Base-by-base conservation (phyloP, 805 yeast genomes). In the Ogataea sp. region DNA sequence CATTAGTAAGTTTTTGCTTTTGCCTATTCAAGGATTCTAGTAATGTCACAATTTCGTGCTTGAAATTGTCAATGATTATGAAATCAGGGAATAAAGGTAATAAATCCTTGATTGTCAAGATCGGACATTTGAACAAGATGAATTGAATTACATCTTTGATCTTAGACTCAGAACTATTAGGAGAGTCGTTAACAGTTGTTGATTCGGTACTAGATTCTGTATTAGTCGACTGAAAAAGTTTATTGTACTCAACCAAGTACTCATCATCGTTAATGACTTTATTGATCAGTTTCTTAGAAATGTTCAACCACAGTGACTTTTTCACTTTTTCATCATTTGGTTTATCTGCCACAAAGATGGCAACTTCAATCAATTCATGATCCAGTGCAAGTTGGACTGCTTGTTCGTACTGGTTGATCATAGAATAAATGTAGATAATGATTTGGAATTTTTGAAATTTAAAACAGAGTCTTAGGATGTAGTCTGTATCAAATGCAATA, bases 1-100 rank as follows among this genome's bases (percentile, higher is more conserved):
- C 95, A 16, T 66, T 54, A 2, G 87, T 76, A 27, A 88, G 64
- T 38, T 74, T 72, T 34, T 70, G 71, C 59, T 93, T 83, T 31
- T 71, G 71, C 20, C 67, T 57, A 36, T 88, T 86, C 52, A 86
- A 82, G 23, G 68, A 69, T 52, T 86, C 89, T 45, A 93, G 63
- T n/a, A 90, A 81, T 35, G 69, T 67, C 25, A 89, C 85, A 32
- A 93, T 75, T 48, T 88, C 95, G 35, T 83, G 84, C 47, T 87
- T 86, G 51, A 93, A 75, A 43, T 83, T 79, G 46, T 85, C 93
- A 36, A 93, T 80, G 21, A 85, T 78, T 0, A 84, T 73, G 41
- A 84, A 77, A 48, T 87, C 89, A 0, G 97, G 96, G 46, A 93
- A 80, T 25, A 86, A 63, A 2, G 94, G 94, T 37, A 93, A 61